Evolutionary conservation across 2,329 filamentous ascomycete genomes (phyloP), one percentile per base, ranked within the genome.

Genomic region (Alternaria hordeiaustralica): DNA sequence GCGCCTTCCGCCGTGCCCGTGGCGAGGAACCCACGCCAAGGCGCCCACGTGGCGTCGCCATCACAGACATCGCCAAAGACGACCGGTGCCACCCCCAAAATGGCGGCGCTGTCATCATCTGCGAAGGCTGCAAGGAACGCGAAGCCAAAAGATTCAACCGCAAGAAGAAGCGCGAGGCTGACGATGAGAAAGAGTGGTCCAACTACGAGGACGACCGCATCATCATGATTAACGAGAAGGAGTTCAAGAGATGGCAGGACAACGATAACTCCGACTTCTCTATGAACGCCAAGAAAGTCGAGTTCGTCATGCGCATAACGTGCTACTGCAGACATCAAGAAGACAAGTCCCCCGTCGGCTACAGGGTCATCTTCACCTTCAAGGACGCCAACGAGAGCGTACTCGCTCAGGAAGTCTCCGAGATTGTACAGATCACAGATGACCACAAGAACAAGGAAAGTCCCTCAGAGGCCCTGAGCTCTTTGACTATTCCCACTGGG

Each of bases 311-410:
- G 94, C 90, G 95, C 10, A 97, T 99, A 73, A 93, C 94, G 23
- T 99, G 95, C 79, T 99, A 98, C 81, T 98, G 95, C 81, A 89
- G 95, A 20, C 95, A 99, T 77, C 95, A 98, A 72, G 89, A 91
- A 63, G 96, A 98, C 81, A 98, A 98, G 82, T 84, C 91, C 70
- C 76, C 76, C 2, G 68, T 73, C 9, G 95, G 95, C 2, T 99
- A 97, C 81, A 87, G 84, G 72, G 94, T 98, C 72, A 97, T 99
- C 67, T 97, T 98, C 80, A 98, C 95, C 1, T 86, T 99, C 74
- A 97, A 94, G 76, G 93, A 97, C 79, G 88, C 88, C 75, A 83
- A 88, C 67, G 92, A 90, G 71, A 89, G 89, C 47, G 83, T 97
- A 30, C 83, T 98, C 46, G 92, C 93, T 7, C 95, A 99, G 80